phyloP scores from a whole-genome alignment of 2,329 filamentous ascomycete genomes.

The Trichoderma breve region DNA sequence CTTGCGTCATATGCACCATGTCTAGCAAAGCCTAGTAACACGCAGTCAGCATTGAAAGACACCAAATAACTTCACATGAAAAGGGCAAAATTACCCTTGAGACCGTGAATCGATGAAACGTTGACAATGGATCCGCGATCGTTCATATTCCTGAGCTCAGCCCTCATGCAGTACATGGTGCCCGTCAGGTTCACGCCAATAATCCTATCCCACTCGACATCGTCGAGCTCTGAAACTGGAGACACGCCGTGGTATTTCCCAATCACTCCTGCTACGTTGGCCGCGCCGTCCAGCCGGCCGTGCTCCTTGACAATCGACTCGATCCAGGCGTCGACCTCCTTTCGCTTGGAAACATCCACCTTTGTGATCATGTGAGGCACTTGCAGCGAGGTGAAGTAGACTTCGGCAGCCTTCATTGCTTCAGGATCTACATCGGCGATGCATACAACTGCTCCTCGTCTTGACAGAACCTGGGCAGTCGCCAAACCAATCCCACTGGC shows the following conservation, averaged over 20 bases:
- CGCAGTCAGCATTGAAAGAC: background rate
- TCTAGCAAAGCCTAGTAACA: constrained; percentile 29
- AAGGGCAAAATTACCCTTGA: constrained; percentile 28
- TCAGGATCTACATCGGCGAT: constrained; percentile 38
- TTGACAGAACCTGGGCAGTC: constrained; percentile 38
- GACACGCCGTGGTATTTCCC: constrained; percentile 42
- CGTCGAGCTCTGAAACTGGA: constrained; percentile 42
- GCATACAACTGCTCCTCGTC: constrained; percentile 37
- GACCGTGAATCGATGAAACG: constrained; percentile 51
- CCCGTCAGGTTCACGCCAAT: constrained; percentile 48
- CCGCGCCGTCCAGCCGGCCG: constrained; percentile 52
- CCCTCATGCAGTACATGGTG: constrained; percentile 48
- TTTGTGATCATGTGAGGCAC: constrained; percentile 34
- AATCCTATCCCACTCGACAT: constrained; percentile 46
- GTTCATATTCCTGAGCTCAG: constrained; percentile 43
- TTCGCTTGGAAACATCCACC: constrained; percentile 47
- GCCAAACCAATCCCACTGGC: constrained; percentile 42
- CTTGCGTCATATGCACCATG: constrained; percentile 36
- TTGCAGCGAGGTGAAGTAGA: constrained; percentile 30
- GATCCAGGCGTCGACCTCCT: constrained; percentile 52
- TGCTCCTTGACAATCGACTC: constrained; percentile 42
- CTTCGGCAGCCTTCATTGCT: constrained; percentile 33
- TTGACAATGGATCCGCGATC: constrained; percentile 59
- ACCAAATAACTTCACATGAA: background rate
- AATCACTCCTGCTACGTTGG: constrained; percentile 53